These are phyloP conservation scores for Limnomonas spitsbergensis DNA, from an alignment of 139 green algal genomes.

Conservation along the genomic window DNA sequence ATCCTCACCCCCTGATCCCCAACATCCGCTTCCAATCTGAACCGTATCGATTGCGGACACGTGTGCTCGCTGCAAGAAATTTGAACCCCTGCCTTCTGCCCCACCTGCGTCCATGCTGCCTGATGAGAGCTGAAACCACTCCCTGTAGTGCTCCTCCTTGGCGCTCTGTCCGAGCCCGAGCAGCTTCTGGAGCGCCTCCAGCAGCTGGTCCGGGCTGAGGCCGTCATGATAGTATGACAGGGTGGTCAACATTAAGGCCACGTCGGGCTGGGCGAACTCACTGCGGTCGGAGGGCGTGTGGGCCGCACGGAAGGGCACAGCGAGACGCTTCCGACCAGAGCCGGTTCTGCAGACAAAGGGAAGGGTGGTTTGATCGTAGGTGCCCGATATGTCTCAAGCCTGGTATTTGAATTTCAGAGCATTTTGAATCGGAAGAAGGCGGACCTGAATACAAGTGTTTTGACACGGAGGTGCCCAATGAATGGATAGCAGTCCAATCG, in stretches of 20 bases:
- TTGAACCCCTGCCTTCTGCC: too few species aligned
- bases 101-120: not conserved
- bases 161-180: slow-evolving; percentile 32
- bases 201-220: slow-evolving; percentile 23
- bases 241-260: slow-evolving; percentile 43
- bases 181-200: slow-evolving; percentile 14
- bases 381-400: too few species aligned
- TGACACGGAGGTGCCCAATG: too few species aligned
- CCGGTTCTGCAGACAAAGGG: slow-evolving; percentile 15
- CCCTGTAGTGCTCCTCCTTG: slow-evolving; percentile 28
- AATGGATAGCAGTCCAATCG: too few species aligned
- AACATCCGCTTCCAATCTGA: too few species aligned
- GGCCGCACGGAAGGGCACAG: slow-evolving; percentile 46
- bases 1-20: too few species aligned
- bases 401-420: too few species aligned
- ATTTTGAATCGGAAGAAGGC: too few species aligned
- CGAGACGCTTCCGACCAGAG: slow-evolving; percentile 39
- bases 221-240: slow-evolving; percentile 54
- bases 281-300: slow-evolving; percentile 42
- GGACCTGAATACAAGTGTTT: too few species aligned
- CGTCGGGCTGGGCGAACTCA: slow-evolving; percentile 58
- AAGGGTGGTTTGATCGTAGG: too few species aligned
- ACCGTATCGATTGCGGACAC: too few species aligned
- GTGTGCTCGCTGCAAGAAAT: too few species aligned
- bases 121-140: slow-evolving; percentile 39